These are phyloP conservation scores for Penicillium sp. DNA, from an alignment of 2,329 filamentous ascomycete species.

Conservation along the genomic window DNA sequence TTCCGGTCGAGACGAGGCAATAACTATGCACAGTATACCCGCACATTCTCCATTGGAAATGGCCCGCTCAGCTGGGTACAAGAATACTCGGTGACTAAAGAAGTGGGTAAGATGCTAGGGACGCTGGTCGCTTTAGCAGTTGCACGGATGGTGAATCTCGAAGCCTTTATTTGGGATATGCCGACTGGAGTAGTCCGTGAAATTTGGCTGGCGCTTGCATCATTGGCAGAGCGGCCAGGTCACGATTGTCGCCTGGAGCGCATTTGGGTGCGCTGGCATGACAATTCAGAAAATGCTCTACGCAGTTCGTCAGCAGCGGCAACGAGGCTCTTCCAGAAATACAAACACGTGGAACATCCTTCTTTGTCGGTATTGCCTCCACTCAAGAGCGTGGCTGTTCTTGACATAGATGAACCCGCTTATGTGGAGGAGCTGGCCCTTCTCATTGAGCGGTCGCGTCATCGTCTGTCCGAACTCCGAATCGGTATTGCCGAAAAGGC, in stretches of 20 bases:
- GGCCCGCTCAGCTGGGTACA: conserved; percentile 74
- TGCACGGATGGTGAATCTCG: conserved; percentile 77
- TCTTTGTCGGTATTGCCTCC: conserved; percentile 76
- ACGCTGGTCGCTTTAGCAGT: conserved; percentile 75
- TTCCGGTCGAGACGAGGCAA: conserved; percentile 57
- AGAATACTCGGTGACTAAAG: conserved; percentile 78
- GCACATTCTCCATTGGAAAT: conserved; percentile 82
- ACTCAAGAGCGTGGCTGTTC: conserved; percentile 69
- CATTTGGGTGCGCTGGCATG: conserved; percentile 80
- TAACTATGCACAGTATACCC: conserved; percentile 73
- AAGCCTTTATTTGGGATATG: conserved; percentile 87
- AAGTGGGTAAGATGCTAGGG: conserved; percentile 84
- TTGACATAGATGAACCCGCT: conserved; percentile 78
- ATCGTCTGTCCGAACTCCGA: conserved; percentile 66
- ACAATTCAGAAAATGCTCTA: conserved; percentile 57
- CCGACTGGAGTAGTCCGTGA: conserved; percentile 78
- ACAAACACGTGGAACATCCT: conserved; percentile 68
- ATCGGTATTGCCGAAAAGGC: conserved; percentile 63
- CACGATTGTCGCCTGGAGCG: conserved; percentile 66
- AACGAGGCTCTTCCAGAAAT: conserved; percentile 47
- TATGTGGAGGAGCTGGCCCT: conserved; percentile 81
- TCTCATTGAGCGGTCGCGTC: conserved; percentile 68
- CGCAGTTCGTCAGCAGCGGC: conserved; percentile 18
- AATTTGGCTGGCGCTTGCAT: conserved; percentile 75
- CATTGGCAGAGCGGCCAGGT: conserved; percentile 62